Conservation (phyloP, 345 rosid species). For the Euphorbia tirucalli region DNA sequence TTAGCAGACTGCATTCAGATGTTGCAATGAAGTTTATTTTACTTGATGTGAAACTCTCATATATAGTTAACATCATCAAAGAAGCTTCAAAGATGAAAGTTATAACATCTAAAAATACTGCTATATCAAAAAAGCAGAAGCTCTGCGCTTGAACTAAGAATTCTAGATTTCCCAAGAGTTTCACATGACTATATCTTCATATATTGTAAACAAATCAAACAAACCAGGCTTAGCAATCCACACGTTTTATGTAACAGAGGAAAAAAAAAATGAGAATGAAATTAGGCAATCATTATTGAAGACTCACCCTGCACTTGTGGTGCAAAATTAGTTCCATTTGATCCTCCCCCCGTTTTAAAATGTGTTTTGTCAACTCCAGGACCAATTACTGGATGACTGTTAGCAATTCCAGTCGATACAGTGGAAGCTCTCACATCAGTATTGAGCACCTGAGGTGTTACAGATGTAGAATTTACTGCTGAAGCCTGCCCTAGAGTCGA, state of each 20-base stretch:
- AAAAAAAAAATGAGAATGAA: not conserved
- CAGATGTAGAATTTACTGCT: constrained; percentile 33
- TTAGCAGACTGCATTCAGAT: not conserved
- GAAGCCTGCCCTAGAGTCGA: constrained; percentile 32
- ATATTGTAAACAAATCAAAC: not conserved
- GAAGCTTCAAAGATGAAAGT: not conserved
- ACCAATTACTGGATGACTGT: constrained; percentile 39
- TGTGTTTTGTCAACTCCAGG: constrained; percentile 53
- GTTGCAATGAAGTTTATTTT: not conserved
- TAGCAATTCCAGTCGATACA: constrained; percentile 36
- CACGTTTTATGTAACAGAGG: not conserved
- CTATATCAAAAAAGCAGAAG: not conserved
- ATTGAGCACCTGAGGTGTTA: constrained; percentile 41
- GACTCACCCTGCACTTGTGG: constrained; percentile 47
- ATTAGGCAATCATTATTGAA: not conserved
- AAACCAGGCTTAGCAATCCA: not conserved
- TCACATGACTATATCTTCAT: constrained; percentile 2
- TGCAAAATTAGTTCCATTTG: constrained; percentile 38
- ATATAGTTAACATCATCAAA: not conserved
- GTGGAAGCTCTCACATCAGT: constrained; percentile 40
- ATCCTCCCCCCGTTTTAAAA: constrained; percentile 46
- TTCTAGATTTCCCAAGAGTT: not conserved
- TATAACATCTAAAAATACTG: not conserved
- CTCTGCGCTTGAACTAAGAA: not conserved
- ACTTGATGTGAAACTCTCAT: not conserved